These are phyloP conservation scores for Trichoderma guizhouense DNA, from an alignment of 2,329 filamentous ascomycete genomes.

Conservation along the genomic window DNA sequence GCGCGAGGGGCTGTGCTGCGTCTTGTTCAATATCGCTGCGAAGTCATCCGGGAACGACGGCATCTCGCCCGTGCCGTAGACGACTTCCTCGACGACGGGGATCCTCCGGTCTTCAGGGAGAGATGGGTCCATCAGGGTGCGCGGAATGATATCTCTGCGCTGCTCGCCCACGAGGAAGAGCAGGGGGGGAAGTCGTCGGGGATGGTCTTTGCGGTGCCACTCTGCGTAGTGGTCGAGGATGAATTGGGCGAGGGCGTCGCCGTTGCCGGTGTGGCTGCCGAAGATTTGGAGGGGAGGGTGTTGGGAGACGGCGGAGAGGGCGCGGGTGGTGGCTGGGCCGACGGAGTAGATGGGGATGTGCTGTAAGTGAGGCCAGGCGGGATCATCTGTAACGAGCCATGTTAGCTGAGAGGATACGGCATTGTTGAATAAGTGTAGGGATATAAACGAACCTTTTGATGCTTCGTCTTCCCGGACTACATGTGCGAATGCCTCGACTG, in stretches of 20 bases:
- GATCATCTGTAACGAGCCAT: not conserved
- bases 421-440: not conserved
- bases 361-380: conserved; percentile 51
- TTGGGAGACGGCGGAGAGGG: conserved; percentile 56
- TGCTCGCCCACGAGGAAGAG: conserved; percentile 91
- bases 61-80: conserved; percentile 86
- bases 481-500: conserved; percentile 72
- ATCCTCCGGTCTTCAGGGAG: conserved; percentile 54
- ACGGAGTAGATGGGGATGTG: conserved; percentile 70
- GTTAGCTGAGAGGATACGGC: not conserved
- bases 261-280: conserved; percentile 80
- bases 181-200: conserved; percentile 54
- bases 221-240: conserved; percentile 74
- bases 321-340: conserved; percentile 74
- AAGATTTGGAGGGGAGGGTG: conserved; percentile 59
- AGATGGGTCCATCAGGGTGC: conserved; percentile 60
- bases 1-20: conserved; percentile 39
- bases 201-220: conserved; percentile 42
- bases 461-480: conserved; percentile 49
- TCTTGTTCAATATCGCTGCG: conserved; percentile 41
- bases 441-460: not conserved
- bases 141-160: conserved; percentile 84
- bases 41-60: conserved; percentile 72
- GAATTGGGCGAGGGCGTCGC: conserved; percentile 71
- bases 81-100: conserved; percentile 70